These are phyloP conservation scores for Lagerstroemia speciosa DNA, from an alignment of 345 rosid genomes.

Conservation along the genomic window DNA sequence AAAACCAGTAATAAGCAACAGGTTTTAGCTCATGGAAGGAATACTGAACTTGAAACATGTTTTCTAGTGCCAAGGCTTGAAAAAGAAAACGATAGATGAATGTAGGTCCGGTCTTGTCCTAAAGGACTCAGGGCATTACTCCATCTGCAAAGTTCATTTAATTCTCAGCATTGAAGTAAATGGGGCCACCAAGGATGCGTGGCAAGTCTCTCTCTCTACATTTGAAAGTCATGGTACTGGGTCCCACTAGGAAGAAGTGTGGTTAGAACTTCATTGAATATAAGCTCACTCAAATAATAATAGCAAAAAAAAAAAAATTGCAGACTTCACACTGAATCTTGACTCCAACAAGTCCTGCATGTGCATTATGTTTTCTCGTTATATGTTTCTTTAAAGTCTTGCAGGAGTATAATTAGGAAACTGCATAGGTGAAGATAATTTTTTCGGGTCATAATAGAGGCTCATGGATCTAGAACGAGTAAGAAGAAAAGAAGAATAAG, in stretches of 20 bases:
- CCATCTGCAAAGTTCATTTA: not conserved
- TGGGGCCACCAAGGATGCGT: not conserved
- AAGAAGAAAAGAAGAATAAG: too few species aligned
- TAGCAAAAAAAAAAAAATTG: not conserved
- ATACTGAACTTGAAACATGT: not conserved
- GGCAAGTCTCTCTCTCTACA: not conserved
- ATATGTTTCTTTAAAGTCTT: too few species aligned
- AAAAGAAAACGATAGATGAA: not conserved
- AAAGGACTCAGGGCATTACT: not conserved
- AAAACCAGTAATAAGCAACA: not conserved
- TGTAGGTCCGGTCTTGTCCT: not conserved
- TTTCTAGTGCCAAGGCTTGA: not conserved
- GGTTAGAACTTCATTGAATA: not conserved
- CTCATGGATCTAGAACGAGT: too few species aligned
- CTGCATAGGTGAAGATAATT: too few species aligned
- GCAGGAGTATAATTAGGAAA: too few species aligned
- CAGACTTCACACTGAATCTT: not conserved
- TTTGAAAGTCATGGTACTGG: not conserved
- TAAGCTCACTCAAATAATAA: not conserved
- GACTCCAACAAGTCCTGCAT: not conserved
- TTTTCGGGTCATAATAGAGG: too few species aligned
- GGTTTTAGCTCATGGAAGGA: not conserved
- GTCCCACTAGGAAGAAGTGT: not conserved
- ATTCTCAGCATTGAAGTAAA: not conserved
- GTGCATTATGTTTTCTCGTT: too few species aligned